A percentile compares a stretch with the other conserved stretches of the same genome.
phyloP scores from a whole-genome alignment of 176 grass and related monocot species.

The Bothriochloa decipiens region DNA sequence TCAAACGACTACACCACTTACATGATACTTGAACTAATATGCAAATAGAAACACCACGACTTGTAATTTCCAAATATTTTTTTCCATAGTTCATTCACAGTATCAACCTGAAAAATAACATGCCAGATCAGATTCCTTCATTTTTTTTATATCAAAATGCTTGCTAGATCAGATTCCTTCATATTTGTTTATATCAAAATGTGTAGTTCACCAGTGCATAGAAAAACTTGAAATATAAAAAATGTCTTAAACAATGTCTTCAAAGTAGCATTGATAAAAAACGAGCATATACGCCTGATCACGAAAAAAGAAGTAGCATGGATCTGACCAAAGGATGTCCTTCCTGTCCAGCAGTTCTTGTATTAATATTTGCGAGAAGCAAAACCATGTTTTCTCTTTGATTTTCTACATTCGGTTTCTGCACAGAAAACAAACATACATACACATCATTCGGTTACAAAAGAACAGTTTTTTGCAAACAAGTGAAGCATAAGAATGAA shows the following conservation, averaged over 20 bases:
- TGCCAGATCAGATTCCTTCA: slow-evolving; percentile 1
- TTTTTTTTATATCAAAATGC: slow-evolving; percentile 21
- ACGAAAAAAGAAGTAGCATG: no score
- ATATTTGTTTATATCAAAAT: slow-evolving; percentile 23
- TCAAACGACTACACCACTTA: slow-evolving; percentile 27
- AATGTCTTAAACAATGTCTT: not conserved
- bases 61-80: slow-evolving; percentile 69
- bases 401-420: slow-evolving; percentile 81
- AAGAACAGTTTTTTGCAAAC: not conserved
- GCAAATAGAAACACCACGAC: slow-evolving; percentile 75
- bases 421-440: not conserved
- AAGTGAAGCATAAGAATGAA: slow-evolving; percentile 24
- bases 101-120: slow-evolving; percentile 45
- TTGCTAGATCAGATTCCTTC: slow-evolving; percentile 3
- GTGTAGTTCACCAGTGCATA: not conserved
- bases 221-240: slow-evolving; percentile 11
- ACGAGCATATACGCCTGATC: no score
- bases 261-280: slow-evolving; percentile 3
- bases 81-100: slow-evolving; percentile 45
- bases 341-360: slow-evolving; percentile 37
- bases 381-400: slow-evolving; percentile 78
- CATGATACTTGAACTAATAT: slow-evolving; percentile 50
- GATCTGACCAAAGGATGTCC: slow-evolving; percentile 52
- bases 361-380: slow-evolving; percentile 69
- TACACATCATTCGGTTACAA: not conserved